These are phyloP conservation scores for Chaetomium globosum DNA, from an alignment of 2,329 filamentous ascomycete species.

Conservation along the genomic window DNA sequence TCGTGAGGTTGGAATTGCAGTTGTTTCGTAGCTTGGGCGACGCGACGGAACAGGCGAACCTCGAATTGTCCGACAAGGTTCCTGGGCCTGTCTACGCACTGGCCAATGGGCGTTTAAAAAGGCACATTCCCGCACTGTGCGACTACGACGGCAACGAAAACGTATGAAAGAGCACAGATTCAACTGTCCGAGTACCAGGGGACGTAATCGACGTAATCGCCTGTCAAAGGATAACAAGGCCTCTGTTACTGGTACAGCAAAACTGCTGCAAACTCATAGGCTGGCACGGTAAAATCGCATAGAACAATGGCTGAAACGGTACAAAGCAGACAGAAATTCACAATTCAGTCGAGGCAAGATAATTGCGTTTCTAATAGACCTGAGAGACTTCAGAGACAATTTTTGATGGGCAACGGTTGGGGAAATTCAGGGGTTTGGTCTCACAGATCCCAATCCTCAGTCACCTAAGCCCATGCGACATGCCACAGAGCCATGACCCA, in stretches of 20 bases:
- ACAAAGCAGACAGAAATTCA: background rate
- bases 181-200: background rate
- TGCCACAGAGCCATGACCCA: background rate
- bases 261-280: background rate
- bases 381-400: slow-evolving; percentile 9
- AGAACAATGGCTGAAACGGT: background rate
- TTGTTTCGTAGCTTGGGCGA: no score
- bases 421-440: slow-evolving; percentile 8
- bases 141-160: no score
- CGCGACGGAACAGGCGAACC: background rate
- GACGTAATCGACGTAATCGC: no score
- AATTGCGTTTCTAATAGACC: slow-evolving; percentile 9
- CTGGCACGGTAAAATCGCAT: background rate
- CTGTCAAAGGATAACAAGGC: background rate
- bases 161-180: background rate
- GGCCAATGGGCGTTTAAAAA: slow-evolving; percentile 15
- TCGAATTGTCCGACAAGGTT: background rate
- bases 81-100: no score
- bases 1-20: background rate
- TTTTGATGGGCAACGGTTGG: background rate
- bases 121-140: slow-evolving; percentile 4
- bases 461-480: background rate
- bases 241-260: no score
- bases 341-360: background rate
- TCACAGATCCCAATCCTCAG: slow-evolving; percentile 14